Percentiles rank a stretch among this genome's conserved stretches.
phyloP scores from a whole-genome alignment of 208 protist species.

The Crithidia brevicula region DNA sequence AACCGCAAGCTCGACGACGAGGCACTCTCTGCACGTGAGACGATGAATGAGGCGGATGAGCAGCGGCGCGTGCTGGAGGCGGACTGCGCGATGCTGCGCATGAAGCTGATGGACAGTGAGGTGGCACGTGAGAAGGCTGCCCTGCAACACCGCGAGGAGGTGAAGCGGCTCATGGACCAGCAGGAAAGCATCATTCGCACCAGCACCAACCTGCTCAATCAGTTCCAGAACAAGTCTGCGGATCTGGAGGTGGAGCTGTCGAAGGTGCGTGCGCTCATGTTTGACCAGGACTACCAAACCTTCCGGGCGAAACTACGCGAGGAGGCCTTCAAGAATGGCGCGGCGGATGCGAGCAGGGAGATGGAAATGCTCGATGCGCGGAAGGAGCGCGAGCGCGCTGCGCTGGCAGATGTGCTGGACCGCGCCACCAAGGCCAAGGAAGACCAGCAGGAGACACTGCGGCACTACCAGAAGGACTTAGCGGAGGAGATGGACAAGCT shows the following conservation, averaged over 20 bases:
- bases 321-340: conserved; percentile 19
- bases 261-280: conserved; percentile 41
- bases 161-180: conserved; percentile 32
- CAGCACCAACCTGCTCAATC: conserved; percentile 23
- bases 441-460: conserved; percentile 20
- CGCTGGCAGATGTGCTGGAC: conserved; percentile 15
- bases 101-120: conserved; percentile 37
- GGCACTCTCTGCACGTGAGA: conserved; percentile 16
- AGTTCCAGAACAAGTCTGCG: conserved; percentile 46
- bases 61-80: conserved; percentile 38
- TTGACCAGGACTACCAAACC: conserved; percentile 45
- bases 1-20: conserved; percentile 42
- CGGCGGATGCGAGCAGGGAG: conserved; percentile 22
- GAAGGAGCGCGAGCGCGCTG: conserved; percentile 16
- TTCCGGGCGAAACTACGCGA: conserved; percentile 42
- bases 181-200: conserved; percentile 31
- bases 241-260: conserved; percentile 42
- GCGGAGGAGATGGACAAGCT: conserved; percentile 22
- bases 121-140: conserved; percentile 32
- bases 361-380: conserved; percentile 27
- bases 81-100: conserved; percentile 36
- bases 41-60: conserved; percentile 33
- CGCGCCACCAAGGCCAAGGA: conserved; percentile 11
- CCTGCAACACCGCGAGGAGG: conserved; percentile 31
- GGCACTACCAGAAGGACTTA: conserved; percentile 15